These are phyloP conservation scores for Fragilaria crotonensis DNA, from an alignment of 108 stramenopile genomes.

Conservation along the genomic window DNA sequence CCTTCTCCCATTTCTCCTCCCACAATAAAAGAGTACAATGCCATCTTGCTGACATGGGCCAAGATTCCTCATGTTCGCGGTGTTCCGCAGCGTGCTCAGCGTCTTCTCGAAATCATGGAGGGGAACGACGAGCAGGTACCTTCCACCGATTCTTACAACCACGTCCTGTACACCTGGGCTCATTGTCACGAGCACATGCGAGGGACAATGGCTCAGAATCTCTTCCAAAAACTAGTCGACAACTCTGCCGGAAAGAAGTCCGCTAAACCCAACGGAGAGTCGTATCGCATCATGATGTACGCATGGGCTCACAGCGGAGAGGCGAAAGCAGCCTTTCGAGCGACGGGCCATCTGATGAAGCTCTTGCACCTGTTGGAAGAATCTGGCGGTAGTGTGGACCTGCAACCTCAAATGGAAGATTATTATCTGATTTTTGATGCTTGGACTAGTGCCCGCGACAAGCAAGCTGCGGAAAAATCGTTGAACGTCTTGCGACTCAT, in stretches of 20 bases:
- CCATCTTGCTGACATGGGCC: neutral
- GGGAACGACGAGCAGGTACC: neutral
- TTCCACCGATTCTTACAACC: conserved; percentile 12
- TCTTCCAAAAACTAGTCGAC: conserved; percentile 20
- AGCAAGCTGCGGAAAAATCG: conserved; percentile 57
- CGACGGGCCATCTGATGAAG: conserved; percentile 63
- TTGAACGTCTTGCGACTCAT: conserved; percentile 42
- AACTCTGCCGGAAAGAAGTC: neutral
- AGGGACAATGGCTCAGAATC: conserved; percentile 33
- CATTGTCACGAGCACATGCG: conserved; percentile 41
- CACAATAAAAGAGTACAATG: neutral
- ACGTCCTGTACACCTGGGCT: conserved; percentile 40
- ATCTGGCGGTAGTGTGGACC: conserved; percentile 24
- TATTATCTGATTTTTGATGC: conserved; percentile 62
- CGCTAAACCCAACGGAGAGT: conserved; percentile 15
- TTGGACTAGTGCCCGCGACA: conserved; percentile 68
- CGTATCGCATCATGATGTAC: conserved; percentile 47
- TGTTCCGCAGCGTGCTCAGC: conserved; percentile 43
- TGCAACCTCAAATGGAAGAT: conserved; percentile 66
- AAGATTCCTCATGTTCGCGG: conserved; percentile 3
- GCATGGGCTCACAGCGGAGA: conserved; percentile 52
- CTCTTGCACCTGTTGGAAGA: conserved; percentile 34
- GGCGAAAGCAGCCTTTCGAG: conserved; percentile 46
- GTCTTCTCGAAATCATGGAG: conserved; percentile 20
- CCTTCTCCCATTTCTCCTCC: neutral